Percentiles rank a stretch among this genome's conserved stretches.
These are phyloP conservation scores for Gloeophyllum trabeum DNA, from an alignment of 768 basidiomycete genomes.

Conservation along the genomic window DNA sequence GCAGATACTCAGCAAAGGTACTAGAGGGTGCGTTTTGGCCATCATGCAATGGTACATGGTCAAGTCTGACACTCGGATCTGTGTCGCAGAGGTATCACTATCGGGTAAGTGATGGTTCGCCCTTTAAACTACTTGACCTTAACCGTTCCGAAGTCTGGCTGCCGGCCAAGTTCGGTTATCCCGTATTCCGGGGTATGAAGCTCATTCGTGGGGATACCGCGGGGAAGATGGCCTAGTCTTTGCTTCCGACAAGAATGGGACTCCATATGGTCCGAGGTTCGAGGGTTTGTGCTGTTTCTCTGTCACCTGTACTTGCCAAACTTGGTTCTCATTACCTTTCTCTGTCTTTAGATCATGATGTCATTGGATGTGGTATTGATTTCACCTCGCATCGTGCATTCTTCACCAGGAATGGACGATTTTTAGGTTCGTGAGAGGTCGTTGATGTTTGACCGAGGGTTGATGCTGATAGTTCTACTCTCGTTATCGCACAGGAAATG, in stretches of 20 bases:
- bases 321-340: slow-evolving; percentile 7
- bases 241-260: slow-evolving; percentile 61
- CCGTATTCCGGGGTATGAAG: slow-evolving; percentile 81
- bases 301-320: too few relatives aligned
- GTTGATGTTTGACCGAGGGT: slow-evolving; percentile 4
- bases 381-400: slow-evolving; percentile 73
- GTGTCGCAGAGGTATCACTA: slow-evolving; percentile 54
- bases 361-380: slow-evolving; percentile 89
- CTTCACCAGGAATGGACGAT: slow-evolving; percentile 80
- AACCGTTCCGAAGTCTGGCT: slow-evolving; percentile 41
- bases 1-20: slow-evolving; percentile 68
- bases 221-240: slow-evolving; percentile 82
- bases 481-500: slow-evolving; percentile 32
- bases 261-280: slow-evolving; percentile 68
- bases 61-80: slow-evolving; percentile 11
- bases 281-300: slow-evolving; percentile 43
- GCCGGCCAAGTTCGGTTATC: slow-evolving; percentile 51
- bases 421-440: slow-evolving; percentile 37
- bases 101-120: slow-evolving; percentile 57
- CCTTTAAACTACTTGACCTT: slow-evolving; percentile 9
- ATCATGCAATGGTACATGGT: slow-evolving; percentile 1
- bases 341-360: slow-evolving; percentile 55
- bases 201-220: slow-evolving; percentile 84
- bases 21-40: slow-evolving; percentile 52
- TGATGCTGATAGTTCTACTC: slow-evolving; percentile 7